A percentile compares a stretch with the other conserved stretches of the same genome.
phyloP scores from a whole-genome alignment of 129 eudicot species.

The Deinandra increscens region DNA sequence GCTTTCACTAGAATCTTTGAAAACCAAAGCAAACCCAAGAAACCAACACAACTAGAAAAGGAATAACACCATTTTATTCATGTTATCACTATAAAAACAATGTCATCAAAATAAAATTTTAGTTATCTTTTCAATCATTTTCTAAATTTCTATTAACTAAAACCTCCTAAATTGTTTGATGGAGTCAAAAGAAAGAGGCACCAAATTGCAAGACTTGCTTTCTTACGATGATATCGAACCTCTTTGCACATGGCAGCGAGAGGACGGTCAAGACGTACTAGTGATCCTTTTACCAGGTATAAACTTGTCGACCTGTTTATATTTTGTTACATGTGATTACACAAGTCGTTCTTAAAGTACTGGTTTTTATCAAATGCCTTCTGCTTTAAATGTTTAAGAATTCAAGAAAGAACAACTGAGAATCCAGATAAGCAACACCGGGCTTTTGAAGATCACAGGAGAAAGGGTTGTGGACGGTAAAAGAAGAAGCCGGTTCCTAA shows the following conservation, averaged over 20 bases:
- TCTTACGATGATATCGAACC: slow-evolving; percentile 66
- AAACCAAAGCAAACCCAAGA: slow-evolving; percentile 32
- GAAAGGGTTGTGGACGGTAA: slow-evolving; percentile 40
- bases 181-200: slow-evolving; percentile 35
- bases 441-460: slow-evolving; percentile 58
- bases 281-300: slow-evolving; percentile 67
- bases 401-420: slow-evolving; percentile 66
- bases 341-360: background rate
- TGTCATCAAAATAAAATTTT: slow-evolving; percentile 12
- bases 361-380: background rate
- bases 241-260: slow-evolving; percentile 60
- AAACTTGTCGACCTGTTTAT: background rate
- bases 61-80: slow-evolving; percentile 24
- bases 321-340: background rate
- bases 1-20: slow-evolving; percentile 33
- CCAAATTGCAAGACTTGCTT: slow-evolving; percentile 23
- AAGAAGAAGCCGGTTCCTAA: slow-evolving; percentile 46
- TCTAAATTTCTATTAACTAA: background rate
- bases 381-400: slow-evolving; percentile 27
- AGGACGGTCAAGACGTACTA: slow-evolving; percentile 48
- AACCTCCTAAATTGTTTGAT: slow-evolving; percentile 3
- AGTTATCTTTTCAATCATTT: slow-evolving; percentile 14
- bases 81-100: slow-evolving; percentile 25
- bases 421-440: slow-evolving; percentile 48
- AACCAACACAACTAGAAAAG: slow-evolving; percentile 31